phyloP scores from a whole-genome alignment of 164 flowering plant species.

The Magnolia officinalis region DNA sequence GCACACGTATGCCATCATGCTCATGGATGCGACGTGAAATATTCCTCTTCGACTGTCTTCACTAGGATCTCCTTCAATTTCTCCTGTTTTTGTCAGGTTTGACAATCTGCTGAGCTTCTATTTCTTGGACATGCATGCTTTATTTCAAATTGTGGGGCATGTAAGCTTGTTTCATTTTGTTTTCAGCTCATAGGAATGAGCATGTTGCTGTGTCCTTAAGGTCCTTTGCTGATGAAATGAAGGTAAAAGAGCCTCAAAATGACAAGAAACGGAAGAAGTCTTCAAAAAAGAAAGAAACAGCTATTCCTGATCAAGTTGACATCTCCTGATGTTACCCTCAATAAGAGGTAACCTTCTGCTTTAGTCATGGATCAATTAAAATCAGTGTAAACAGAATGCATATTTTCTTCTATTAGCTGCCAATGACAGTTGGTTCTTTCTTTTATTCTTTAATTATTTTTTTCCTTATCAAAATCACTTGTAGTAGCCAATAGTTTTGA shows the following conservation, averaged over 20 bases:
- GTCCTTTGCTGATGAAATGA: slow-evolving; percentile 56
- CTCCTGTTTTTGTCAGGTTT: not conserved
- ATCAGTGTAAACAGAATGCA: not conserved
- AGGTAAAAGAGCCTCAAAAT: slow-evolving; percentile 67
- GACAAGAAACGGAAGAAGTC: slow-evolving; percentile 80
- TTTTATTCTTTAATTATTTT: not conserved
- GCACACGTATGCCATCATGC: not conserved
- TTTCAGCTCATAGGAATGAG: slow-evolving; percentile 89
- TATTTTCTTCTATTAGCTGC: not conserved
- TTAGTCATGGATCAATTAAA: not conserved
- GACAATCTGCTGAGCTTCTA: not conserved
- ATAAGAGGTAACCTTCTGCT: slow-evolving; percentile 1
- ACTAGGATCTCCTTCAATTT: not conserved
- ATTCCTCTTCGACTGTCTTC: not conserved
- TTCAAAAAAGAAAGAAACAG: slow-evolving; percentile 48
- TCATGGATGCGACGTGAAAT: no score
- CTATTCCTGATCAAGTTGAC: slow-evolving; percentile 30
- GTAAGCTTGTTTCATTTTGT: slow-evolving; percentile 10
- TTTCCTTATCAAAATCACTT: not conserved
- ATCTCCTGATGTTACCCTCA: slow-evolving; percentile 23
- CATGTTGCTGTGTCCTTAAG: slow-evolving; percentile 56
- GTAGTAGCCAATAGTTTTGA: no score
- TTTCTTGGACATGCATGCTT: not conserved
- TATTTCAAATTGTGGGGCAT: not conserved
- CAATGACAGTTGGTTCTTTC: not conserved